Percentiles rank a stretch among this genome's conserved stretches.
phyloP scores from a whole-genome alignment of 345 rosid species.

The Nasturtium officinale region DNA sequence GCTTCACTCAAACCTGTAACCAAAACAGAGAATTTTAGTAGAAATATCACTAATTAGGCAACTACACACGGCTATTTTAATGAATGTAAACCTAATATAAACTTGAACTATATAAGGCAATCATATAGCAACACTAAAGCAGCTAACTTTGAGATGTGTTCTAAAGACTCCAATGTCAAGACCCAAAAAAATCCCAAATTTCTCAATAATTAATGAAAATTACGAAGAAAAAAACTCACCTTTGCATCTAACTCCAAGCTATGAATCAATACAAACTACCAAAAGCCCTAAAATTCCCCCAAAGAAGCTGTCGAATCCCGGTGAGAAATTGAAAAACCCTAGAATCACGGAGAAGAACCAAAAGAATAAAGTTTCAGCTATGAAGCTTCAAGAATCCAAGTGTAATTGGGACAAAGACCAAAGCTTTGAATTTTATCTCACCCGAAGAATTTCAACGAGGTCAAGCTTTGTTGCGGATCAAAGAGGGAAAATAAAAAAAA shows the following conservation, averaged over 20 bases:
- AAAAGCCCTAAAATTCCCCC: constrained; percentile 20
- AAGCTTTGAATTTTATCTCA: constrained; percentile 1
- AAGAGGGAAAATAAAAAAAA: background rate
- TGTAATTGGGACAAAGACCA: constrained; percentile 19
- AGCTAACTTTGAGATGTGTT: background rate
- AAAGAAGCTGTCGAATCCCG: constrained; percentile 25
- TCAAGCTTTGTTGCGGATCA: constrained; percentile 37
- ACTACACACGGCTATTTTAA: background rate
- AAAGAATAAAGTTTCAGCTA: background rate
- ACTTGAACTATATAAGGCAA: background rate
- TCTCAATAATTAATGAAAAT: background rate
- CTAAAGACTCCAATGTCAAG: background rate
- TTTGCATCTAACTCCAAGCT: constrained; percentile 28
- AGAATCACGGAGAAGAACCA: constrained; percentile 30
- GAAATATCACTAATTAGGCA: background rate
- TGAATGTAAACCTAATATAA: background rate
- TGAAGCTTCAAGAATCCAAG: constrained; percentile 14
- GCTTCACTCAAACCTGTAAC: constrained; percentile 34
- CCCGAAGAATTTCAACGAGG: constrained; percentile 21
- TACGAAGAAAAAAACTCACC: constrained; percentile 15
- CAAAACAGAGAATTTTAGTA: background rate
- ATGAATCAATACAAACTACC: background rate
- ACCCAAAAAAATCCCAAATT: background rate
- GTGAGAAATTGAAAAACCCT: constrained; percentile 36
- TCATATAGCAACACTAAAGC: constrained; percentile 1